Percentiles rank a stretch among this genome's conserved stretches.
Conservation (phyloP, 2,329 filamentous ascomycete genomes). For the Alternaria arborescens region DNA sequence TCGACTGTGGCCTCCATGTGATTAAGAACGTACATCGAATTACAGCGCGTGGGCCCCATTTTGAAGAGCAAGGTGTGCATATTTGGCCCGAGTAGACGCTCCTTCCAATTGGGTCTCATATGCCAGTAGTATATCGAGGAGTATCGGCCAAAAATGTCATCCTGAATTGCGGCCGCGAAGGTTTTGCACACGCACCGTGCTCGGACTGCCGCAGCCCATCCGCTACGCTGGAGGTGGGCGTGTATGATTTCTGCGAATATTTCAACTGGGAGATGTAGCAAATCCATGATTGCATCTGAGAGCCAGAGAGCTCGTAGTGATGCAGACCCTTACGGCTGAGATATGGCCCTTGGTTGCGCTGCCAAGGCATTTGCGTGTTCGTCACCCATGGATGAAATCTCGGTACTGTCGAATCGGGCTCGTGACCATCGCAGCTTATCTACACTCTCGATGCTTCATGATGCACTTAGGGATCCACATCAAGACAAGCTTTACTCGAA, state of each 20-base stretch:
- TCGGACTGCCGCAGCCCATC: background rate
- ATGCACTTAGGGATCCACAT: background rate
- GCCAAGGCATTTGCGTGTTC: background rate
- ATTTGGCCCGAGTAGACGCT: background rate
- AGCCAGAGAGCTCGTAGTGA: background rate
- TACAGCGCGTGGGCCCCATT: background rate
- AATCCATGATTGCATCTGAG: background rate
- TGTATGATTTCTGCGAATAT: background rate
- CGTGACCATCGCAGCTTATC: background rate
- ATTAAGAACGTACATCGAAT: background rate
- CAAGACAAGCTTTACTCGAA: background rate
- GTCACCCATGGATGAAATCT: background rate
- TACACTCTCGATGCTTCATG: background rate
- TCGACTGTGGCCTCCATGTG: background rate
- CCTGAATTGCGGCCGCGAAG: too few species aligned
- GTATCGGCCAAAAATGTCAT: too few species aligned
- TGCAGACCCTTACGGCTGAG: background rate
- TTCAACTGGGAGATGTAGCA: background rate
- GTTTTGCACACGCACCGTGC: too few species aligned
- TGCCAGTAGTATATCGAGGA: background rate
- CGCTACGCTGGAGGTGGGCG: background rate
- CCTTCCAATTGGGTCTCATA: background rate
- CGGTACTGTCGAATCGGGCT: background rate
- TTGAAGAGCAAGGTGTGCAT: constrained; percentile 1
- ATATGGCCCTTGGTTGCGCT: background rate